Evolutionary conservation across 202 grass and related monocot genomes (phyloP), one percentile per base, ranked within the genome.

Genomic region (Dendrocalamus latiflorus): DNA sequence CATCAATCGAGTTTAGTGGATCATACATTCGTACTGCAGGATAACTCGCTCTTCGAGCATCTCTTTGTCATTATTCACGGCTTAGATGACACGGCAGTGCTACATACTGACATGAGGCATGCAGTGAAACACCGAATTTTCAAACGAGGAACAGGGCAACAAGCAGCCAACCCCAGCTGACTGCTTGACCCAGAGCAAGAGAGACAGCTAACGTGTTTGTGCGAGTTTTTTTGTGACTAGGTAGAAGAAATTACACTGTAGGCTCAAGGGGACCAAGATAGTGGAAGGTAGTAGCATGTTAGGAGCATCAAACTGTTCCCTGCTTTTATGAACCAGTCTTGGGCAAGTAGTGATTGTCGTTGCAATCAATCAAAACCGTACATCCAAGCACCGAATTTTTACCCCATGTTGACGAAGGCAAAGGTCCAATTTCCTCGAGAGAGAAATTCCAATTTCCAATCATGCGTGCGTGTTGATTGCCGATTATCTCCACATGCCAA

Each of bases 281-380:
- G 24, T 12, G 37, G 4, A 72, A 21, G 47, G 33, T 42, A 18
- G 39, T 48, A 59, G 43, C n/a, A 80, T 59, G 77, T 75, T 75
- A 50, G 61, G 68, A 72, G 79, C 86, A 78, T 83, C 79, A 78
- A 72, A 63, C 45, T 82, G 64, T 87, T 71, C 44, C 72, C 59
- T 30, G 41, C 68, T 57, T 28, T 58, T 71, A 80, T 75, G 77
- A 74, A 47, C 69, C 28, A 15, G 45, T 75, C 69, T 17, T 41
- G 37, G 42, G 78, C 44, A 12, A 20, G 60, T 51, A 11, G 84
- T 75, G 48, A 75, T 48, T 21, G 26, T 5, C 4, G 65, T 37
- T 36, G 20, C 67, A 13, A 17, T 17, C 39, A 75, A 48, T 16
- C 13, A 38, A 38, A 20, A n/a, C 15, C 26, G 22, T 24, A 7